Percentiles rank a stretch among this genome's conserved stretches.
phyloP scores from a whole-genome alignment of 768 basidiomycete genomes.

The Boletus patriciae region DNA sequence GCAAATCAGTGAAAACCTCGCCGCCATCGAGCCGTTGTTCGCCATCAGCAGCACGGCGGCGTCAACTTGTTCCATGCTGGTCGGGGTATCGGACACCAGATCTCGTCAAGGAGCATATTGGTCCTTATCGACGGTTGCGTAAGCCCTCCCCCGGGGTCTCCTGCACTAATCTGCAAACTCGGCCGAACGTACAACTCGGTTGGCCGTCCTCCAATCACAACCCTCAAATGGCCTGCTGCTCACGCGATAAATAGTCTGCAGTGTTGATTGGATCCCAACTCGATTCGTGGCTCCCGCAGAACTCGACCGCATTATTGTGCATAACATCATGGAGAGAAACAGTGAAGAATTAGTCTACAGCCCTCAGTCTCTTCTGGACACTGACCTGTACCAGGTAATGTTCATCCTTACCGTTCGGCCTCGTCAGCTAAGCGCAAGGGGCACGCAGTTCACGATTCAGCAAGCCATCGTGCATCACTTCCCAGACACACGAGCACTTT shows the following conservation, averaged over 20 bases:
- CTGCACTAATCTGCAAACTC: too few species aligned
- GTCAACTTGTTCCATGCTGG: slow-evolving; percentile 98
- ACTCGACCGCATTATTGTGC: not conserved
- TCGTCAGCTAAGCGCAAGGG: not conserved
- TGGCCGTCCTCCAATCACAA: too few species aligned
- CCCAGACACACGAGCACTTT: slow-evolving; percentile 64
- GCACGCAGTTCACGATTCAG: slow-evolving; percentile 85
- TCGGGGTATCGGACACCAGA: slow-evolving; percentile 95
- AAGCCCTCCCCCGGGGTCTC: too few species aligned
- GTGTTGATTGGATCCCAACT: too few species aligned
- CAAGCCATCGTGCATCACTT: slow-evolving; percentile 82
- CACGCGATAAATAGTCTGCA: too few species aligned
- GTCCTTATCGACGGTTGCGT: slow-evolving; percentile 53
- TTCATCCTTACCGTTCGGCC: not conserved
- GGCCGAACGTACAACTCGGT: too few species aligned
- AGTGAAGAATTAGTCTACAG: slow-evolving; percentile 14
- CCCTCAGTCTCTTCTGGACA: slow-evolving; percentile 73
- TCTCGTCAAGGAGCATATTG: slow-evolving; percentile 99
- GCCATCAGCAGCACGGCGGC: slow-evolving; percentile 54
- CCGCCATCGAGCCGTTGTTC: slow-evolving; percentile 89
- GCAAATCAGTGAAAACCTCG: slow-evolving; percentile 84
- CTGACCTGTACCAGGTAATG: slow-evolving; percentile 88
- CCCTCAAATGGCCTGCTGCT: too few species aligned
- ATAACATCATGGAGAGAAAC: slow-evolving; percentile 11
- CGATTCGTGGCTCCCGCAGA: too few species aligned